These are phyloP conservation scores for Metschnikowia bowlesiae DNA, from an alignment of 805 yeast genomes.

Conservation along the genomic window DNA sequence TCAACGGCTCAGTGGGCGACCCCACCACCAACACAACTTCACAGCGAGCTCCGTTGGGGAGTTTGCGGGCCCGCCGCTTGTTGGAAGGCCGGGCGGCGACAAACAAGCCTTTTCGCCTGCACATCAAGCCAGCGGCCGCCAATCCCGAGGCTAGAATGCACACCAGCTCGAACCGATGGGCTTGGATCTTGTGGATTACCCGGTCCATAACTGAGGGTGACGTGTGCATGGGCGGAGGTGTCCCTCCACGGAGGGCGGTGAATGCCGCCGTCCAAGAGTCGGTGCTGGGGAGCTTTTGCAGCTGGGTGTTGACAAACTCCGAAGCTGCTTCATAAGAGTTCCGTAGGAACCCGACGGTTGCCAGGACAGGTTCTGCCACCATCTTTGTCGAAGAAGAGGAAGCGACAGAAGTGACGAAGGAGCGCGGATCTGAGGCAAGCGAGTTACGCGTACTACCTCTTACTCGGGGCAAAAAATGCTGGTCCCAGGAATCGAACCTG, in stretches of 20 bases:
- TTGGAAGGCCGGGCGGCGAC: constrained; percentile 15
- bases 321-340: constrained; percentile 19
- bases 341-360: constrained; percentile 29
- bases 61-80: constrained; percentile 52
- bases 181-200: neutral
- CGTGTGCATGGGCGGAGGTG: neutral
- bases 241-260: neutral
- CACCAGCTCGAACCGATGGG: constrained; percentile 5
- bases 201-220: neutral
- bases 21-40: constrained; percentile 76
- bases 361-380: constrained; percentile 46
- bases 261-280: constrained; percentile 10
- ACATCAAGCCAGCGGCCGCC: constrained; percentile 8
- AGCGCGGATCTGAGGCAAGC: neutral
- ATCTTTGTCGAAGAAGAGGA: constrained; percentile 14
- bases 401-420: neutral
- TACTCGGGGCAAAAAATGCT: constrained; percentile 28
- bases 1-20: constrained; percentile 69
- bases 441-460: neutral
- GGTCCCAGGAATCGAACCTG: constrained; percentile 51
- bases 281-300: constrained; percentile 20
- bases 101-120: constrained; percentile 1
- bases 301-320: constrained; percentile 21
- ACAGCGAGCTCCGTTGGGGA: constrained; percentile 66
- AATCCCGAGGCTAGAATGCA: constrained; percentile 7